Percentiles rank a stretch among this genome's conserved stretches.
phyloP scores from a whole-genome alignment of 2,329 filamentous ascomycete species.

The Lachnellula suecica region DNA sequence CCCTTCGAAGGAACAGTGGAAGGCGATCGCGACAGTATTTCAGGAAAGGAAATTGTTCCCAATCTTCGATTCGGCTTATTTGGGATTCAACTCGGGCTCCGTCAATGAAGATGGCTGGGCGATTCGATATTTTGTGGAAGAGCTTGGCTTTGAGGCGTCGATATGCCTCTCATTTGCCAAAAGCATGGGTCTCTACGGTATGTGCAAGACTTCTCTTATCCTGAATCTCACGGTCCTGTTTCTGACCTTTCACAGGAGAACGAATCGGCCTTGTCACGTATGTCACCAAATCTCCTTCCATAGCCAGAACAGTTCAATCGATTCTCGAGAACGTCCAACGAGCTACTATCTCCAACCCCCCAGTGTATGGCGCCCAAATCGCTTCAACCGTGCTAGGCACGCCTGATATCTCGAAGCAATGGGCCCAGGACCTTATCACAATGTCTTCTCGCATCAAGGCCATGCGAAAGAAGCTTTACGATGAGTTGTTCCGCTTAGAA shows the following conservation, averaged over 20 bases:
- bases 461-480: constrained; percentile 36
- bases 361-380: constrained; percentile 36
- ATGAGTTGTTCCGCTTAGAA: constrained; percentile 31
- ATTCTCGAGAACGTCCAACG: constrained; percentile 35
- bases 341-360: constrained; percentile 37
- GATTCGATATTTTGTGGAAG: constrained; percentile 33
- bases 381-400: constrained; percentile 35
- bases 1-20: constrained; percentile 36
- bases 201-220: constrained; percentile 19
- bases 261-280: constrained; percentile 21
- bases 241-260: constrained; percentile 12
- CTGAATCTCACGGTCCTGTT: constrained; percentile 19
- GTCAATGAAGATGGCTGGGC: constrained; percentile 34
- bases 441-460: constrained; percentile 37
- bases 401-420: constrained; percentile 31
- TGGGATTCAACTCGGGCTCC: constrained; percentile 32
- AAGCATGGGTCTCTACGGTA: constrained; percentile 50
- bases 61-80: constrained; percentile 35
- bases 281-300: constrained; percentile 22
- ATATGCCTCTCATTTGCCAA: constrained; percentile 63
- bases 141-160: constrained; percentile 46
- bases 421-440: constrained; percentile 35
- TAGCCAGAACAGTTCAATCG: constrained; percentile 23
- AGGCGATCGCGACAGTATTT: constrained; percentile 27
- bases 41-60: constrained; percentile 28